Percentiles rank a stretch among this genome's conserved stretches.
These are phyloP conservation scores for Marchantia polymorpha DNA, from an alignment of 225 moss, liverwort and hornwort genomes.

Conservation along the genomic window DNA sequence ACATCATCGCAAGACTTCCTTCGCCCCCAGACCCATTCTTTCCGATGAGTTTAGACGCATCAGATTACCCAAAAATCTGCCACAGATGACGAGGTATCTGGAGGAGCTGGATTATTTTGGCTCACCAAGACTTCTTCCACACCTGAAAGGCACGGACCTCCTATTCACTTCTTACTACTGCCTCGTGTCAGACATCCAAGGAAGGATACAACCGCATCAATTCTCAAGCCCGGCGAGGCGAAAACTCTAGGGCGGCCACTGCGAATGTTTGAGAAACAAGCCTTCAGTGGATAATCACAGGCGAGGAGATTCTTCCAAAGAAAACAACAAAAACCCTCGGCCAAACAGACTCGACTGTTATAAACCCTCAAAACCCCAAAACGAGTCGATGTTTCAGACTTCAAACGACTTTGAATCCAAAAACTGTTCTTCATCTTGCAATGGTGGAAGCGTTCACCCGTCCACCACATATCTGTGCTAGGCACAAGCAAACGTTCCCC, in stretches of 20 bases:
- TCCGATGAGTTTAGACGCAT: background rate
- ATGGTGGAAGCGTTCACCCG: too few species aligned
- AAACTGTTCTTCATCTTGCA: too few species aligned
- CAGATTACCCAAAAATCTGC: conserved; percentile 8
- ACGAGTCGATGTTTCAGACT: too few species aligned
- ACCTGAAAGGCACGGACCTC: background rate
- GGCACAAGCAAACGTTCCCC: too few species aligned
- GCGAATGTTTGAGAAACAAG: conserved; percentile 96
- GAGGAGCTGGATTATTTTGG: conserved; percentile 9
- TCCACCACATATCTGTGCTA: too few species aligned
- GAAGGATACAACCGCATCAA: conserved; percentile 39
- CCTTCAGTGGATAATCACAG: conserved; percentile 45
- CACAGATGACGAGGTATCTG: conserved; percentile 17
- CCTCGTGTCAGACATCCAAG: conserved; percentile 31
- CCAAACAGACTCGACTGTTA: too few species aligned
- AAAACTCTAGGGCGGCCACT: conserved; percentile 77
- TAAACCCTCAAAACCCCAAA: too few species aligned
- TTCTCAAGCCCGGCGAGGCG: conserved; percentile 39
- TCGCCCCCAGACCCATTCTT: conserved; percentile 7
- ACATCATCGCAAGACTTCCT: too few species aligned
- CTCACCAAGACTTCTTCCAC: background rate
- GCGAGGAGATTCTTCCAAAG: too few species aligned
- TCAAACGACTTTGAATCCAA: too few species aligned
- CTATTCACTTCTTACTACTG: background rate
- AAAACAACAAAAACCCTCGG: too few species aligned